Base-by-base conservation (phyloP, 345 rosid genomes). In the Melaleuca alternifolia region DNA sequence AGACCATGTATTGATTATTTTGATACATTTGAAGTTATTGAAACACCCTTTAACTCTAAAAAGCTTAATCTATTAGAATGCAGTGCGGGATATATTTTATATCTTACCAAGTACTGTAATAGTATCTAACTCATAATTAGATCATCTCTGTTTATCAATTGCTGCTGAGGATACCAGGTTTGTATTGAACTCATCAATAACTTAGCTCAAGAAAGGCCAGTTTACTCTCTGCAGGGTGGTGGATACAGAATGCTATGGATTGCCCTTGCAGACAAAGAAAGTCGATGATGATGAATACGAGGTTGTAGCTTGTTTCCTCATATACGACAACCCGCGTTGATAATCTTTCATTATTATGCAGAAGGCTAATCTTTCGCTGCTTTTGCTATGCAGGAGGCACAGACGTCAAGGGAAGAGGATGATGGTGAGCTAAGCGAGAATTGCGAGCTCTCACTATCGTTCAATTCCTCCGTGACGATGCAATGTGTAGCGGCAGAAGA, bases 371-470 rank as follows among this genome's bases (percentile, higher is more conserved):
- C 48, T 37, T 71, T 71, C 48, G 0, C 48, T 37, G 48, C 37
- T 71, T 21, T 37, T 37, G 81, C 2, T 18, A 37, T 2, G 81
- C 23, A 71, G 81, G 81, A 71, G 7, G 48, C 48, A 44, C 81
- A 71, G 48, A 71, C 53, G 37, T 56, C 41, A 51, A 46, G 71
- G 33, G 57, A 86, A 37, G 88, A 84, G 33, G 87, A 51, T 30
- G 54, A 44, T 83, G 82, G 46, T 14, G 88, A 50, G 65, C n/a
- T 24, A 46, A 85, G 81, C 54, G 87, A 87, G 84, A 83, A 33
- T 51, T 89, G 90, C 23, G 83, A 85, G 51, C 90, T 89, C 85
- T 87, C 90, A 30, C 82, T 89, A 9, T 89, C 89, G 71, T 85
- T 89, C 24, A 75, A 53, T 51, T 83, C 84, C 10, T 81, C 87